Percentiles rank a stretch among this genome's conserved stretches.
These are phyloP conservation scores for Salvia hispanica DNA, from an alignment of 257 asterid species.

Conservation along the genomic window DNA sequence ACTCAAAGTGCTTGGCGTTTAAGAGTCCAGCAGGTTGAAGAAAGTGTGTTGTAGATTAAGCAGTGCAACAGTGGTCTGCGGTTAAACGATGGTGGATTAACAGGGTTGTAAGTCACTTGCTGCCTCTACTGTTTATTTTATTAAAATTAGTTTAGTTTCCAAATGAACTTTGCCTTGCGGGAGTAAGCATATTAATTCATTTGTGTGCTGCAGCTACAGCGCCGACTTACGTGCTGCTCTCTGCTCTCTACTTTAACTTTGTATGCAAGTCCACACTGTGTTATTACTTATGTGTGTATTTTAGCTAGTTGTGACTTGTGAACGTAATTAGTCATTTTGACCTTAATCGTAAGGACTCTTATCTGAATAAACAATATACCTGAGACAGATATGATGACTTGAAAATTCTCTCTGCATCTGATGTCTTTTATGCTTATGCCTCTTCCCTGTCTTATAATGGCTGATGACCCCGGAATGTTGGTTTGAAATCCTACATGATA, in stretches of 20 bases:
- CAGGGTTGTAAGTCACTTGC: conserved; percentile 34
- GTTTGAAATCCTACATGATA: not conserved
- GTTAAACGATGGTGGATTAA: conserved; percentile 22
- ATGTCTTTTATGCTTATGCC: conserved; percentile 15
- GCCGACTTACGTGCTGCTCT: not conserved
- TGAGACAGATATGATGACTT: conserved; percentile 6
- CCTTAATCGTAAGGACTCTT: not conserved
- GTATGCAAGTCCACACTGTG: not conserved
- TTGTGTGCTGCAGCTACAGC: conserved; percentile 20
- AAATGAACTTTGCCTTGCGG: conserved; percentile 16
- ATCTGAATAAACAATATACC: conserved; percentile 6
- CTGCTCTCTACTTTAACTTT: conserved; percentile 16
- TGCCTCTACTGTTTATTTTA: conserved; percentile 14
- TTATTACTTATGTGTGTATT: not conserved
- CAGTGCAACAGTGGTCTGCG: conserved; percentile 25
- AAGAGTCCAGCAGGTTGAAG: conserved; percentile 33
- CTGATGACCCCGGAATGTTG: not conserved
- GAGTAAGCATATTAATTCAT: conserved; percentile 14
- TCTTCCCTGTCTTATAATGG: conserved; percentile 3
- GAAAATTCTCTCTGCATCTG: conserved; percentile 7
- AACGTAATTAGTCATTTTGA: conserved; percentile 5
- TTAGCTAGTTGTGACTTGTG: conserved; percentile 15
- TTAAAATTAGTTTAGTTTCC: conserved; percentile 17
- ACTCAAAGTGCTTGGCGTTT: conserved; percentile 28
- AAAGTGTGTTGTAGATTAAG: conserved; percentile 30